Conservation (phyloP, 2,329 filamentous ascomycete genomes). For the Pseudogymnoascus sp. region DNA sequence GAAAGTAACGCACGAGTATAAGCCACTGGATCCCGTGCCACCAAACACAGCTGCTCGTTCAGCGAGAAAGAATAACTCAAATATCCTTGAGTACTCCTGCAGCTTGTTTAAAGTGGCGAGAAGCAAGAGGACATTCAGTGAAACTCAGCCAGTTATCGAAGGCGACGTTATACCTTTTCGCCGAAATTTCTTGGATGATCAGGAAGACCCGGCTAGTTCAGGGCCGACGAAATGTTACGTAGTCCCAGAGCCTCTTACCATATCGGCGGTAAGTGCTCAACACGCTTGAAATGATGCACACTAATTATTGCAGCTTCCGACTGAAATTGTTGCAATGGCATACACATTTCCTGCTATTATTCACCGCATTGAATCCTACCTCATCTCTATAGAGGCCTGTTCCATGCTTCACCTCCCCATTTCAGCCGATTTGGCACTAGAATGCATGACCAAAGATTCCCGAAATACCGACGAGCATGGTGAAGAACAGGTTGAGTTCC, state of each 20-base stretch:
- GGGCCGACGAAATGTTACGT: slow-evolving; percentile 50
- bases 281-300: neutral
- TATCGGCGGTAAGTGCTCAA: slow-evolving; percentile 60
- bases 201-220: slow-evolving; percentile 34
- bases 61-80: slow-evolving; percentile 38
- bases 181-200: slow-evolving; percentile 73
- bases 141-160: slow-evolving; percentile 72
- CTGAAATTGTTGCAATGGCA: slow-evolving; percentile 61
- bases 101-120: slow-evolving; percentile 63
- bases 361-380: slow-evolving; percentile 69
- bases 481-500: slow-evolving; percentile 62
- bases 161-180: slow-evolving; percentile 67
- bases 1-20: slow-evolving; percentile 49
- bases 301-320: slow-evolving; percentile 48
- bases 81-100: slow-evolving; percentile 76
- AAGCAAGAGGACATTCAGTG: slow-evolving; percentile 44
- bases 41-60: slow-evolving; percentile 40
- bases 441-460: slow-evolving; percentile 88
- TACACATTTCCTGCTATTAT: slow-evolving; percentile 78
- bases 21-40: slow-evolving; percentile 60
- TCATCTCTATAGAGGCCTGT: slow-evolving; percentile 74
- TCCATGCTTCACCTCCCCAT: slow-evolving; percentile 56
- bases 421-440: slow-evolving; percentile 63
- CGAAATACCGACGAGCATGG: slow-evolving; percentile 72
- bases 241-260: slow-evolving; percentile 65